Evolutionary conservation across 1,284 basidiomycete species (phyloP), one percentile per base, ranked within the genome.

Genomic region (Ustilago xerochloae): DNA sequence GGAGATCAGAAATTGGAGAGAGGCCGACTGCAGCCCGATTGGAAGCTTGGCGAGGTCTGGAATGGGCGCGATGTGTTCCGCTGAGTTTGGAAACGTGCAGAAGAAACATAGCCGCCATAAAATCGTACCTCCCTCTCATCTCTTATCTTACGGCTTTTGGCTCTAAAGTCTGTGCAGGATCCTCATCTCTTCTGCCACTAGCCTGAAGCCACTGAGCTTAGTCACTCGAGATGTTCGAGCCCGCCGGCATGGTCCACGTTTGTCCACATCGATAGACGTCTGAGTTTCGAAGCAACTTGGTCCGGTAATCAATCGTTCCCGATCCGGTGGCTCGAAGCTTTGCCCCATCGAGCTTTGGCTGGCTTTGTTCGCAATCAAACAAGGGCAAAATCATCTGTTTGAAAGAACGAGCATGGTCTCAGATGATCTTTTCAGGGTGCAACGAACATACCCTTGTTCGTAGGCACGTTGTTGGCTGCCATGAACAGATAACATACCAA

Each of bases 71-170:
- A 43, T 41, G 22, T 50, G 47, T 50, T 43, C 43, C 46, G 30
- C 59, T 62, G 59, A 62, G 59, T 55, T 62, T 54, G 35, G 1
- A 54, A 62, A 13, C 4, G 8, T 16, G 33, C 28, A 36, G 33
- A 20, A 48, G 6, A 38, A 39, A 29, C 32, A 26, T 29, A 15
- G 20, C 33, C 49, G 41, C 41, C 24, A 43, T 36, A 22, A 22
- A n/a, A 20, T 43, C 24, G 41, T 26, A 26, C 45, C 45, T 28
- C 22, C 45, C 28, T 5, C 15, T 32, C 30, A 18, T 49, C 30
- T 33, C 30, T 32, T 12, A n/a, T 15, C 16, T 29, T 9, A 35
- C n/a, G n/a, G n/a, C n/a, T n/a, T n/a, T n/a, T n/a, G n/a, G n/a
- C n/a, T n/a, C n/a, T n/a, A n/a, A n/a, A 35, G 16, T 9, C 33